Evolutionary conservation across 2,329 filamentous ascomycete species (phyloP).

Genomic region (Trichoderma oligosporum): DNA sequence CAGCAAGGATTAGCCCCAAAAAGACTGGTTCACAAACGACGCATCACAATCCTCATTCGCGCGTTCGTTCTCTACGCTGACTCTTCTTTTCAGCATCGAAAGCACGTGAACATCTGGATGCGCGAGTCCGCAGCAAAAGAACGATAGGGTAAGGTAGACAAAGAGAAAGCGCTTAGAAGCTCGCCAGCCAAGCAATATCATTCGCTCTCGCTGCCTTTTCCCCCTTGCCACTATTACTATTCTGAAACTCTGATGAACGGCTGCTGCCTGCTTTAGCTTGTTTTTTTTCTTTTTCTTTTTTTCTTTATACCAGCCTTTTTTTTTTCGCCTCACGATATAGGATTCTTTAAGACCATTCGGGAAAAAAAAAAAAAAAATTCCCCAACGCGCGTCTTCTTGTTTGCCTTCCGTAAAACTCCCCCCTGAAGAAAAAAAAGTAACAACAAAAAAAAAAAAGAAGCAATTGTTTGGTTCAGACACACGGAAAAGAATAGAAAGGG

Average conservation of each 20-base stretch:
- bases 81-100: neutral
- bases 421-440: neutral
- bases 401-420: neutral
- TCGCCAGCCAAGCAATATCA: neutral
- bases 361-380: neutral
- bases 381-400: neutral
- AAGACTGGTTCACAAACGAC: neutral
- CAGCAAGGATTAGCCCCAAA: neutral
- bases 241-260: neutral
- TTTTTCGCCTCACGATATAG: conserved; percentile 6
- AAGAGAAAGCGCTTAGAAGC: neutral
- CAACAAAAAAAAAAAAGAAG: too few species aligned
- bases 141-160: neutral
- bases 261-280: conserved; percentile 9
- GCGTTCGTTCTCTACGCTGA: neutral
- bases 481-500: neutral
- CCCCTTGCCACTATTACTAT: neutral
- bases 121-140: conserved; percentile 1
- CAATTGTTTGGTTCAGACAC: neutral
- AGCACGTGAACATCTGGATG: conserved; percentile 8
- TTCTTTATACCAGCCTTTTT: too few species aligned
- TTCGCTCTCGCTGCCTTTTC: neutral
- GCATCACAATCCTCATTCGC: neutral
- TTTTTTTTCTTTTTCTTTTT: neutral
- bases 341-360: neutral